Evolutionary conservation across 164 flowering plant genomes (phyloP).

Genomic region (Berberis thunbergii): DNA sequence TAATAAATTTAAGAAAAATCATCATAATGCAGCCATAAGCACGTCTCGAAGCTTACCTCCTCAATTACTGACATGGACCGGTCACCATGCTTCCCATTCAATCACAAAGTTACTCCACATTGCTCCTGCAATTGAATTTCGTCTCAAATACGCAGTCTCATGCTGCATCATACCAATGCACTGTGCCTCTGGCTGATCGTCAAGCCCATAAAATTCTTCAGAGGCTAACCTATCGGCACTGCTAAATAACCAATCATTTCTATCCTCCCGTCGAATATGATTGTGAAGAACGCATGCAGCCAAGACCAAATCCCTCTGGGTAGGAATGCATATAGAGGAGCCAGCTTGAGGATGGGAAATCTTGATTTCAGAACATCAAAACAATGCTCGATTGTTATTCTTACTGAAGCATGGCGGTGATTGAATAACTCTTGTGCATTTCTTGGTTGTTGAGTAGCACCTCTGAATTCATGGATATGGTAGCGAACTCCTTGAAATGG

Average conservation of each 20-base stretch:
- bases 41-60: not conserved
- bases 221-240: constrained; percentile 13
- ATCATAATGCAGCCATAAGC: not conserved
- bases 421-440: constrained; percentile 62
- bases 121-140: constrained; percentile 43
- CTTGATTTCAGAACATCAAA: constrained; percentile 45
- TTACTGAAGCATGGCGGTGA: constrained; percentile 51
- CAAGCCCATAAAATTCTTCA: constrained; percentile 32
- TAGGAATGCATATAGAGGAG: constrained; percentile 57
- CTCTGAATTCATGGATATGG: no score
- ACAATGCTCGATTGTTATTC: constrained; percentile 36
- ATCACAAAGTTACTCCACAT: constrained; percentile 73
- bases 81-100: constrained; percentile 59
- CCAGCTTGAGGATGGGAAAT: constrained; percentile 65
- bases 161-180: constrained; percentile 32
- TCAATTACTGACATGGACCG: not conserved
- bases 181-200: constrained; percentile 38
- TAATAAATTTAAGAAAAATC: constrained; percentile 15
- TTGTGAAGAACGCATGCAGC: constrained; percentile 75
- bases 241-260: constrained; percentile 56
- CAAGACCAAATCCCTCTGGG: constrained; percentile 67
- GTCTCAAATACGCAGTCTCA: constrained; percentile 28
- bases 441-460: constrained; percentile 44
- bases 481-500: constrained; percentile 50
- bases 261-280: constrained; percentile 42